phyloP scores from a whole-genome alignment of 2,329 filamentous ascomycete species.

The Aspergillus fructus region DNA sequence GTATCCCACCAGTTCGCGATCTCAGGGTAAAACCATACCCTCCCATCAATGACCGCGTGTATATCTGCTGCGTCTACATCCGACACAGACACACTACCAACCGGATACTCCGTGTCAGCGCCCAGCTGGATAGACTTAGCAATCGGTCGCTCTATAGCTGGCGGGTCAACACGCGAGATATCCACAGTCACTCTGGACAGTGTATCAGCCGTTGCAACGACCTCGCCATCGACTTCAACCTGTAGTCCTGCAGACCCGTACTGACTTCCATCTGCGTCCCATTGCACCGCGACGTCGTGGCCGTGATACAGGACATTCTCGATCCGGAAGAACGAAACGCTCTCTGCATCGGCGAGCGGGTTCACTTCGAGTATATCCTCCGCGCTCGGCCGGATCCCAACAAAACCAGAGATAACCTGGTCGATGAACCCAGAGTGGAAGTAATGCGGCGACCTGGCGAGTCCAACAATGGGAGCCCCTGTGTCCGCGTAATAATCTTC shows the following conservation, averaged over 20 bases:
- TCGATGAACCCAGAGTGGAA: conserved; percentile 49
- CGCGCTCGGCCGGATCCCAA: conserved; percentile 42
- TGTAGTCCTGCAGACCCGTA: conserved; percentile 15
- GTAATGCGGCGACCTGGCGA: conserved; percentile 45
- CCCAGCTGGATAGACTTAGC: conserved; percentile 17
- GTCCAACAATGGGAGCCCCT: conserved; percentile 42
- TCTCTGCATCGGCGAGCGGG: conserved; percentile 32
- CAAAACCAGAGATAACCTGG: conserved; percentile 41
- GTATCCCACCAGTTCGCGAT: conserved; percentile 24
- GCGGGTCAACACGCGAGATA: conserved; percentile 2
- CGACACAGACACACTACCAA: conserved; percentile 17
- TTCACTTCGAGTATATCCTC: conserved; percentile 43
- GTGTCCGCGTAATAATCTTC: conserved; percentile 48
- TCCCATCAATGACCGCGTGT: conserved; percentile 20
- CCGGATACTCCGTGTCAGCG: conserved; percentile 8
- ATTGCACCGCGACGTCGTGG: conserved; percentile 42
- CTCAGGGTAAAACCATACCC: conserved; percentile 21
- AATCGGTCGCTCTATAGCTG: conserved; percentile 13
- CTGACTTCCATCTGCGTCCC: conserved; percentile 29
- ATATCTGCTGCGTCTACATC: conserved; percentile 7
- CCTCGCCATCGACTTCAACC: conserved; percentile 17
- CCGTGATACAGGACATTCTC: conserved; percentile 46
- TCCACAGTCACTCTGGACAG: conserved; percentile 13
- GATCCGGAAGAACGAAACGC: conserved; percentile 42
- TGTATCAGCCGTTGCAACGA: conserved; percentile 6